Base-by-base conservation (phyloP, 148 eudicot genomes). In the Suaeda aralocaspica region DNA sequence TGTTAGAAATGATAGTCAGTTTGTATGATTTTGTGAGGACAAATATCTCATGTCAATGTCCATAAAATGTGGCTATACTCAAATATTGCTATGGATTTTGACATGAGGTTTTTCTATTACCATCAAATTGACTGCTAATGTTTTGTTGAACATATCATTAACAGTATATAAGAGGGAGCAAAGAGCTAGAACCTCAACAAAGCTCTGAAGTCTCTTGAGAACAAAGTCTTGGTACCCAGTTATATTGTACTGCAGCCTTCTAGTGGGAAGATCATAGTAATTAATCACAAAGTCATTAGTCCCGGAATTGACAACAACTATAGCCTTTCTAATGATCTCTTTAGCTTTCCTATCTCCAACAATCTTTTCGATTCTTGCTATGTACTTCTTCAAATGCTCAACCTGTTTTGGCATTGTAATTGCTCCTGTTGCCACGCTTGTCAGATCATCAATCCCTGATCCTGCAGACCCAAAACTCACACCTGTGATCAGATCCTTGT, bases 381-480 rank as follows among this genome's bases (percentile, higher is more conserved):
- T 29, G 33, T 86, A 86, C 53, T 49, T 34, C 56, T 31, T 79
- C 7, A 83, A 75, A 53, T 79, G 44, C 52, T 51, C 58, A 7
- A 64, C 67, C 59, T 86, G 89, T n/a, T 67, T 74, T 9, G 76
- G 66, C 77, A 86, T 74, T 0, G 87, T 62, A 39, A 83, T 81
- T 33, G 70, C 82, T 3, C 68, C 63, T 0, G 69, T 45, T 33
- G 22, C 0, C 11, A 31, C 15, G 11, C 45, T 57, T 0, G 87
- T 86, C 34, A 57, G 29, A 3, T 79, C 80, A 71, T 83, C 89
- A 31, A 61, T 77, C 26, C 89, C 89, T 2, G 87, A 61, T 22
- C 86, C 86, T 5, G 78, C 84, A 24, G 89, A 86, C 22, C 82
- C 87, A 39, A 86, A 86, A 62, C 80, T 72, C 7, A 81, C 87